Base-by-base conservation (phyloP, 2,329 filamentous ascomycete species). In the Rhynchosporium secalis region DNA sequence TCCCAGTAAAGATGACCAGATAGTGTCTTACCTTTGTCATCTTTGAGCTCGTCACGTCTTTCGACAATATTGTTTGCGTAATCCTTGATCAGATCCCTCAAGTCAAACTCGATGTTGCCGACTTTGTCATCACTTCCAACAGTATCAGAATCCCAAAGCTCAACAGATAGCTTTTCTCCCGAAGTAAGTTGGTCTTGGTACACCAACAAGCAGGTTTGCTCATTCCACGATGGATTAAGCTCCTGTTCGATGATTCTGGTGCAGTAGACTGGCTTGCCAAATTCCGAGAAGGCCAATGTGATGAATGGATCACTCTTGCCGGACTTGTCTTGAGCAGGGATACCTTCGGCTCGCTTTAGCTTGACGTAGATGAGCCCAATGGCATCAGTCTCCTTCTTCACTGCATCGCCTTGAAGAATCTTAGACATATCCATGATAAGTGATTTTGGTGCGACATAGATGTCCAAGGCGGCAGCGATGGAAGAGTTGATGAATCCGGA, bases 301-400 rank as follows among this genome's bases (percentile, higher is more conserved):
- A 67, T 67, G 38, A 67, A 67, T n/a, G 65, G 65, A 28, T 67
- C 65, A 43, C 65, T 67, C 56, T 67, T 67, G 8, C 65, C 65
- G n/a, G 65, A 65, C 26, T 52, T 58, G 20, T 67, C 65, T 45
- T 67, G 65, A 6, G 62, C 63, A 3, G 63, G 49, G 29, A 67
- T 65, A 1, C 61, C 65, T 40, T 63, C 65, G 4, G 65, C 65
- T 41, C 59, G 61, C 55, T 67, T 67, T n/a, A 67, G 56, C 52
- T 65, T 67, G 51, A 67, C 60, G n/a, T 67, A 67, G 31, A 67
- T 65, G 36, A 67, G 49, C 28, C 65, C 65, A 45, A 65, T 62
- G 2, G 65, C 61, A 57, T 67, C 65, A 0, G 65, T 67, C 40
- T 67, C 65, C 29, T 67, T 67, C 46, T 67, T 67, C 5, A 67